These are phyloP conservation scores for Protostelium mycophagum DNA, from an alignment of 78 protist genomes.

Conservation along the genomic window DNA sequence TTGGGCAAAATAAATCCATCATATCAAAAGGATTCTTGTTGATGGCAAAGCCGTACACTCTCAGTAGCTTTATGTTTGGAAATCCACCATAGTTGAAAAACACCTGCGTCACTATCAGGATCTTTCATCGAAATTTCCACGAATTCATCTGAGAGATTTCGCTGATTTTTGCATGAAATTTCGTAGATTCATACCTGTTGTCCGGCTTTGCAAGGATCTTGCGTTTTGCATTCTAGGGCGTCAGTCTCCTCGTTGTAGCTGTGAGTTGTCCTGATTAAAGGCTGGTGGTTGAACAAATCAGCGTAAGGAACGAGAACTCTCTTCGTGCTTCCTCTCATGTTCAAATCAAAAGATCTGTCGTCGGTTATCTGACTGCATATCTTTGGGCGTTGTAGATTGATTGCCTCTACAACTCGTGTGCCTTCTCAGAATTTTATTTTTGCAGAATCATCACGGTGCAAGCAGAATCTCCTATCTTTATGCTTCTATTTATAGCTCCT, in stretches of 20 bases:
- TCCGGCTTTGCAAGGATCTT: neutral
- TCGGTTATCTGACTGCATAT: no score
- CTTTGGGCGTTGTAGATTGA: no score
- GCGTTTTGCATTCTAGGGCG: neutral
- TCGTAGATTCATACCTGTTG: neutral
- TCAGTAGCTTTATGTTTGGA: neutral
- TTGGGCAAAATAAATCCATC: neutral
- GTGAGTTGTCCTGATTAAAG: neutral
- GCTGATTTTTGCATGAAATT: neutral
- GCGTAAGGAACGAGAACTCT: neutral
- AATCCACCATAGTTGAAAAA: neutral
- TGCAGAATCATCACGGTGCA: no score
- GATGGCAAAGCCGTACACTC: neutral
- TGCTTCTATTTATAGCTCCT: no score
- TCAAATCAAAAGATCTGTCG: neutral
- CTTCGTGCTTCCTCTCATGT: neutral
- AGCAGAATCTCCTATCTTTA: no score
- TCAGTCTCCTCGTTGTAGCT: neutral
- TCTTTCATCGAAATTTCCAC: no score
- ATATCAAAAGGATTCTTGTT: neutral
- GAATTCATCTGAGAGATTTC: neutral
- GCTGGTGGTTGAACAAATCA: neutral
- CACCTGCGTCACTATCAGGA: neutral
- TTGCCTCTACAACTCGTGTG: no score
- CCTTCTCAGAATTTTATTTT: no score